Conservation (phyloP, 345 rosid species). For the Heritiera littoralis region DNA sequence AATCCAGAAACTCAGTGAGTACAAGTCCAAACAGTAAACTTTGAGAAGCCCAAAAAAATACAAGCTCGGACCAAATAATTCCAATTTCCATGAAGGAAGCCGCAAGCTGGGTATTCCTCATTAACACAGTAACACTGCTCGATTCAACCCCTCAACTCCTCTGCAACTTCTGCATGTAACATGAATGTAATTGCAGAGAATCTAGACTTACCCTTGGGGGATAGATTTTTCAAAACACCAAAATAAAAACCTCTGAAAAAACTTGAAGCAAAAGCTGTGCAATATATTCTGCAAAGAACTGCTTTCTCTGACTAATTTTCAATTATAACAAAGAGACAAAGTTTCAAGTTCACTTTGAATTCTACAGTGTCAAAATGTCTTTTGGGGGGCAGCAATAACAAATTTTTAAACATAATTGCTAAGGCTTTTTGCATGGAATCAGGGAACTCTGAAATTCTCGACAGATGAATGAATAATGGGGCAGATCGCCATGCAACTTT, state of each 20-base stretch:
- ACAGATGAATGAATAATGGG: not conserved
- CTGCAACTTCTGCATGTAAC: not conserved
- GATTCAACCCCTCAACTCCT: not conserved
- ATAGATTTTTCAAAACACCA: not conserved
- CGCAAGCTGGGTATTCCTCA: not conserved
- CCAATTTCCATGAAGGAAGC: not conserved
- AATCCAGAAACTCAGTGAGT: no score
- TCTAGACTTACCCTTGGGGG: not conserved
- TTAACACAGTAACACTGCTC: not conserved
- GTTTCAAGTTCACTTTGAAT: not conserved
- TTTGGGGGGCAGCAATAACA: not conserved
- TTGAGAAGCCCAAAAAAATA: not conserved
- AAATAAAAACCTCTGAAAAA: not conserved
- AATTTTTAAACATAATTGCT: not conserved
- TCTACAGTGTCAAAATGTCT: not conserved
- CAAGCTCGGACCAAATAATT: not conserved
- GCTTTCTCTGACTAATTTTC: not conserved
- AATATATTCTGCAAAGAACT: not conserved
- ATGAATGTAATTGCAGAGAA: not conserved
- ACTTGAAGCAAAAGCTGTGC: not conserved
- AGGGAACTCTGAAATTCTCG: not conserved
- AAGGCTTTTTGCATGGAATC: conserved; percentile 7
- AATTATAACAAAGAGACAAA: not conserved
- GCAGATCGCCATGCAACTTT: not conserved
- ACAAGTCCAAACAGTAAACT: not conserved